Evolutionary conservation across 805 yeast genomes (phyloP).

Genomic region (Starmerella etchellsii): DNA sequence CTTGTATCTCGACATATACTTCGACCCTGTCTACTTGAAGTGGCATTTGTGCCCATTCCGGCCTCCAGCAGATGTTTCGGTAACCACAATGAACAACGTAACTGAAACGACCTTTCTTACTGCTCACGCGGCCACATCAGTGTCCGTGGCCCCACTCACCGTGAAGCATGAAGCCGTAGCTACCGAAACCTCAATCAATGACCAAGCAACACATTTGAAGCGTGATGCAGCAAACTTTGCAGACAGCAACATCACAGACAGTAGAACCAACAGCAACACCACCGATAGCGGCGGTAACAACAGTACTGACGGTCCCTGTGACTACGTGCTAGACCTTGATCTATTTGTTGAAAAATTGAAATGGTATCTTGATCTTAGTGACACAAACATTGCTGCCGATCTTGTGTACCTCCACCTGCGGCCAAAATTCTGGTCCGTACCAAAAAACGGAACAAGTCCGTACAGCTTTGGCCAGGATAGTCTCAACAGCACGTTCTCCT

Average conservation of each 20-base stretch:
- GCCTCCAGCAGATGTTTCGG: not conserved
- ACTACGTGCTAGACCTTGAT: constrained; percentile 14
- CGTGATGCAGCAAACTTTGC: not conserved
- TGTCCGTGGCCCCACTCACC: not conserved
- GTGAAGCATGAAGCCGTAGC: not conserved
- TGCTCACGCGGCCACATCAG: not conserved
- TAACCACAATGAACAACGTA: not conserved
- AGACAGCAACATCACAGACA: no score
- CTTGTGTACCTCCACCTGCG: constrained; percentile 32
- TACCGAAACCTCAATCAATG: not conserved
- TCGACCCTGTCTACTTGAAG: constrained; percentile 31
- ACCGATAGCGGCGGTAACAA: not conserved
- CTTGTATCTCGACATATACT: constrained; percentile 37
- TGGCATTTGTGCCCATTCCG: constrained; percentile 47
- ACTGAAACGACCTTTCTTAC: not conserved
- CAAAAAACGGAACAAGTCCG: not conserved
- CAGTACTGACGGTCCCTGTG: constrained; percentile 5
- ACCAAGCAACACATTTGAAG: not conserved
- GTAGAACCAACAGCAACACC: not conserved
- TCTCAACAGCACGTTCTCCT: constrained; percentile 2
- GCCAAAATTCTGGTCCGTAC: constrained; percentile 14
- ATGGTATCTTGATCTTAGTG: constrained; percentile 31
- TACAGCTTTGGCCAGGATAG: constrained; percentile 1
- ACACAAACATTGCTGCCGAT: constrained; percentile 37
- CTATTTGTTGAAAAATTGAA: constrained; percentile 22